These are phyloP conservation scores for Pluteus cervinus DNA, from an alignment of 768 basidiomycete genomes.

Conservation along the genomic window DNA sequence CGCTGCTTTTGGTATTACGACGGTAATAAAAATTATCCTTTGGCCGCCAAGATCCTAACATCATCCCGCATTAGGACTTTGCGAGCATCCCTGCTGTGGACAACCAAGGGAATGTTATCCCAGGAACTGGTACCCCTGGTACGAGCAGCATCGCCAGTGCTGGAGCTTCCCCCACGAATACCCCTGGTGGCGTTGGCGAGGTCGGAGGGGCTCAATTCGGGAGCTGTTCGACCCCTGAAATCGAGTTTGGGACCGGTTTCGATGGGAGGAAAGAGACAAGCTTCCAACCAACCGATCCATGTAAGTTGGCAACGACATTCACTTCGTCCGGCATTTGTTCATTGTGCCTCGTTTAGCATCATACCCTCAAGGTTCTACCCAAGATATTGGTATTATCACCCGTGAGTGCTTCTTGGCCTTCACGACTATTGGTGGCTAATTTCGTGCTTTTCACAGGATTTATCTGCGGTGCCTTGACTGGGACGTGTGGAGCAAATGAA, in stretches of 20 bases:
- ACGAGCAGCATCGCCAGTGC: too few species aligned
- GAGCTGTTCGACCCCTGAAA: conserved; percentile 48
- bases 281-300: conserved; percentile 48
- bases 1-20: conserved; percentile 44
- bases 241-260: conserved; percentile 53
- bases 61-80: conserved; percentile 33
- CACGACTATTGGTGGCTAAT: not conserved
- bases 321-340: too few species aligned
- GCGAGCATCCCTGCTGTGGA: conserved; percentile 33
- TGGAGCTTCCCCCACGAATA: conserved; percentile 8
- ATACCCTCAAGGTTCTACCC: conserved; percentile 50
- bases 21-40: conserved; percentile 19
- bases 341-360: too few species aligned
- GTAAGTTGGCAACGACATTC: conserved; percentile 24
- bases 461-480: conserved; percentile 49
- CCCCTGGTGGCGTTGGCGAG: too few species aligned
- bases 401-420: conserved; percentile 15
- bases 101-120: conserved; percentile 20
- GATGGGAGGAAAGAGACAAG: conserved; percentile 53
- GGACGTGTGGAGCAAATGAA: conserved; percentile 47
- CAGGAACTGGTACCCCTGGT: too few species aligned
- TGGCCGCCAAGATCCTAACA: not conserved
- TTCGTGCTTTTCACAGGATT: conserved; percentile 22
- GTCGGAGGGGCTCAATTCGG: too few species aligned
- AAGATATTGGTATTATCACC: conserved; percentile 50